Conservation (phyloP, 176 grass and related monocot species). For the Thalia dealbata region DNA sequence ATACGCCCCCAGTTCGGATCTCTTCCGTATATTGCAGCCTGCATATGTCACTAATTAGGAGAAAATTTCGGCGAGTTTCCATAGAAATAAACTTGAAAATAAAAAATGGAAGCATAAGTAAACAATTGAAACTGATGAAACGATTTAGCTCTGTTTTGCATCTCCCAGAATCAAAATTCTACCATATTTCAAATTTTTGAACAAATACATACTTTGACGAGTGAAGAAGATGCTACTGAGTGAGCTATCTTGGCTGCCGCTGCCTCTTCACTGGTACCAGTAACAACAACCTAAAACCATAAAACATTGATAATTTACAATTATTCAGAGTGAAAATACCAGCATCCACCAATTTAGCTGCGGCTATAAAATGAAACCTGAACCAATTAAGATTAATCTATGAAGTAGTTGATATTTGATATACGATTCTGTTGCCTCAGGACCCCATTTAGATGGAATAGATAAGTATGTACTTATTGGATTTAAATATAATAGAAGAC, state of each 20-base stretch:
- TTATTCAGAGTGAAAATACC: not conserved
- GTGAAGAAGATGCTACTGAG: constrained; percentile 86
- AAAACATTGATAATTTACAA: constrained; percentile 9
- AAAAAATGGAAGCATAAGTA: constrained; percentile 10
- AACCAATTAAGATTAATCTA: not conserved
- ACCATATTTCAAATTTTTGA: not conserved
- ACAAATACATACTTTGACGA: constrained; percentile 70
- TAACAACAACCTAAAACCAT: constrained; percentile 55
- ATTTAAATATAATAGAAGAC: not conserved
- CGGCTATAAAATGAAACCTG: not conserved
- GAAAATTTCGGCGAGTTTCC: constrained; percentile 2
- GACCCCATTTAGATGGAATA: not conserved
- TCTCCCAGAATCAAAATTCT: not conserved
- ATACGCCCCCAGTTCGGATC: constrained; percentile 98
- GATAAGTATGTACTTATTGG: not conserved
- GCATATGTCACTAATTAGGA: constrained; percentile 4
- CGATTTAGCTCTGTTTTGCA: not conserved
- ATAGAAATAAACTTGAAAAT: not conserved
- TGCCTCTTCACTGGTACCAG: constrained; percentile 55
- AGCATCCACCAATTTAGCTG: not conserved
- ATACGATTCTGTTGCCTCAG: not conserved
- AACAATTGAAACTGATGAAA: constrained; percentile 6
- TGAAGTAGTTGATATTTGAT: not conserved
- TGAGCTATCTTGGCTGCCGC: constrained; percentile 81
- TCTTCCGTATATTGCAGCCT: constrained; percentile 92